Percentiles rank a stretch among this genome's conserved stretches.
phyloP scores from a whole-genome alignment of 1,284 basidiomycete species.

The Ustilago xerochloae region DNA sequence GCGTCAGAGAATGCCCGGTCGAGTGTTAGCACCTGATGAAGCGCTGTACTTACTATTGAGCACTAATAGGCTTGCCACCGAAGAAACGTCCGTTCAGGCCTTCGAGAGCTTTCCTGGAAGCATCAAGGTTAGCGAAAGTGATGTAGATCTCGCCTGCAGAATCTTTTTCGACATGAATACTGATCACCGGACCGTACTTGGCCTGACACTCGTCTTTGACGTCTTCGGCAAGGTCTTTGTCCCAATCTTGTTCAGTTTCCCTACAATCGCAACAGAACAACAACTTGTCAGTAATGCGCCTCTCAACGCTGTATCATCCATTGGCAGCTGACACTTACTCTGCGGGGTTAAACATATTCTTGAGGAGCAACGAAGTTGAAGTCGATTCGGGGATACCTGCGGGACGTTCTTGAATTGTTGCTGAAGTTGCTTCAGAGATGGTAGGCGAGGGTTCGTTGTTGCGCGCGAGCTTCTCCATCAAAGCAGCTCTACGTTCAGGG shows the following conservation, averaged over 20 bases:
- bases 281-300: not conserved
- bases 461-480: constrained; percentile 67
- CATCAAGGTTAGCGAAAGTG: constrained; percentile 83
- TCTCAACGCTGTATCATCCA: not conserved
- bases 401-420: constrained; percentile 71
- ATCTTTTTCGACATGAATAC: constrained; percentile 93
- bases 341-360: constrained; percentile 97
- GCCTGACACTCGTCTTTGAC: constrained; percentile 91
- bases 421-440: constrained; percentile 8
- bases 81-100: constrained; percentile 84
- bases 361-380: constrained; percentile 73
- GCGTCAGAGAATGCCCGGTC: not conserved
- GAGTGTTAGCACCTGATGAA: not conserved
- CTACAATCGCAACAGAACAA: constrained; percentile 2
- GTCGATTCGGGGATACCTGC: constrained; percentile 69
- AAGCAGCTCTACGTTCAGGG: constrained; percentile 56
- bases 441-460: constrained; percentile 35
- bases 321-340: constrained; percentile 69
- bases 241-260: constrained; percentile 96
- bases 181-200: constrained; percentile 87
- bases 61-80: constrained; percentile 62
- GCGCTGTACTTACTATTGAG: constrained; percentile 61
- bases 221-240: constrained; percentile 93
- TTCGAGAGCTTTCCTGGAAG: constrained; percentile 83
- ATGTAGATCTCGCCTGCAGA: constrained; percentile 93